phyloP scores from a whole-genome alignment of 2,329 filamentous ascomycete genomes.

The Claviceps humidiphila region DNA sequence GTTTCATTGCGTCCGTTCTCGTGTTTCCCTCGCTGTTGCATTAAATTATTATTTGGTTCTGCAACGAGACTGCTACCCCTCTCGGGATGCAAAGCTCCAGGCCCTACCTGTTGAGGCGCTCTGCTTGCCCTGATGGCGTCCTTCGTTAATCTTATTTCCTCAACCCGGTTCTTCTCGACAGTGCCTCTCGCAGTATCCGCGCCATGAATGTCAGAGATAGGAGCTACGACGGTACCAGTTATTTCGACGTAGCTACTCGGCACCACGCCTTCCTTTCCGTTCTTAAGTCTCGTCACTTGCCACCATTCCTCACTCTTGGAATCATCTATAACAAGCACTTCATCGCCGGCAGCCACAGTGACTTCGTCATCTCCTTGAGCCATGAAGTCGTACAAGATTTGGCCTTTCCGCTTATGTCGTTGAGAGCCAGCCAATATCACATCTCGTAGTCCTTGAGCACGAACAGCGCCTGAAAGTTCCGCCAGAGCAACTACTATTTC shows the following conservation, averaged over 20 bases:
- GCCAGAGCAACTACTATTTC: slow-evolving; percentile 83
- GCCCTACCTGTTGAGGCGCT: slow-evolving; percentile 54
- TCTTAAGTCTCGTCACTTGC: slow-evolving; percentile 83
- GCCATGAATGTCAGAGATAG: slow-evolving; percentile 30
- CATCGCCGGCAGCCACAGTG: slow-evolving; percentile 77
- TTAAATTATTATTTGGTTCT: slow-evolving; percentile 53
- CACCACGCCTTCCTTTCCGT: slow-evolving; percentile 88
- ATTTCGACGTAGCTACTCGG: slow-evolving; percentile 94
- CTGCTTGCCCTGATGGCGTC: slow-evolving; percentile 57
- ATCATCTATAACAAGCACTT: slow-evolving; percentile 83
- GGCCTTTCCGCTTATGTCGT: slow-evolving; percentile 61
- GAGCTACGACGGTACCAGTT: slow-evolving; percentile 49
- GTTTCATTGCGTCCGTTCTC: slow-evolving; percentile 50
- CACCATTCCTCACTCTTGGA: slow-evolving; percentile 95
- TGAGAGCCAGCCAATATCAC: slow-evolving; percentile 70
- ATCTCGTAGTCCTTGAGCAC: slow-evolving; percentile 72
- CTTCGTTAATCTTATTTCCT: slow-evolving; percentile 74
- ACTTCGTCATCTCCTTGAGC: slow-evolving; percentile 95
- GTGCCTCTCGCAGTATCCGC: slow-evolving; percentile 43
- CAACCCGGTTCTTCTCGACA: slow-evolving; percentile 63
- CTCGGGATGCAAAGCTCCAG: slow-evolving; percentile 61
- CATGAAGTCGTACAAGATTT: slow-evolving; percentile 89
- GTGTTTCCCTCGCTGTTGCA: slow-evolving; percentile 57
- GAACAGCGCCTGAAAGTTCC: slow-evolving; percentile 74
- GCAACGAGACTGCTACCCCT: slow-evolving; percentile 66